Evolutionary conservation across 495 filamentous ascomycete species (phyloP), one percentile per base, ranked within the genome.

Genomic region (Penicillium waksmanii): DNA sequence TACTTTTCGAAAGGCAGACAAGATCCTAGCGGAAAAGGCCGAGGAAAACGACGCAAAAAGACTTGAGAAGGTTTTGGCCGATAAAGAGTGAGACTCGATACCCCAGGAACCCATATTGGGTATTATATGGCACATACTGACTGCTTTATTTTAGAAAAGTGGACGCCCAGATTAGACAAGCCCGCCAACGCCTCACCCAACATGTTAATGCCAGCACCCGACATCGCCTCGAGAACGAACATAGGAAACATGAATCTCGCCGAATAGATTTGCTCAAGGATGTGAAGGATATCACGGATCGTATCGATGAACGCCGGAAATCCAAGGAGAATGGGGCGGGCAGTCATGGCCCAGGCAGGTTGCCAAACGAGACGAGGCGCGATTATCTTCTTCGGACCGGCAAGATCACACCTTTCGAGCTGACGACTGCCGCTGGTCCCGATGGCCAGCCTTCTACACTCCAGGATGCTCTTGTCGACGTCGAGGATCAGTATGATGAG

Each of bases 391-490:
- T 98, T 35, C 84, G 95, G 6, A 98, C 94, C 0, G 95, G 95
- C 53, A 97, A 98, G 73, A 98, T 98, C 64, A 98, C 95, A 0
- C 95, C 95, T 0, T 98, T 98, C 58, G 88, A 93, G 3, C 87
- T 86, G 52, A 82, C 93, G 65, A 80, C 81, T 44, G 80, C 79
- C 33, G 76, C 79, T 21, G 71, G 76, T 18, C 76, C 78, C 13
- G 78, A 79, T 40, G 85, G 82, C 2, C 76, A 82, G 6, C 77
- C 84, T 38, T 83, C 86, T 17, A 85, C 84, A 51, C 78, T 95
- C 6, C 84, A 85, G 19, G 83, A 90, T 70, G 90, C 86, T 8
- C 81, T 96, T 46, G 76, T 91, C 13, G 89, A 92, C 56, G 90
- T 90, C 0, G 92, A 93, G 63, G 86, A 88, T 55, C 78, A 85